Evolutionary conservation across 2,329 filamentous ascomycete genomes (phyloP), one percentile per base, ranked within the genome.

Genomic region (Calonectria hongkongensis): DNA sequence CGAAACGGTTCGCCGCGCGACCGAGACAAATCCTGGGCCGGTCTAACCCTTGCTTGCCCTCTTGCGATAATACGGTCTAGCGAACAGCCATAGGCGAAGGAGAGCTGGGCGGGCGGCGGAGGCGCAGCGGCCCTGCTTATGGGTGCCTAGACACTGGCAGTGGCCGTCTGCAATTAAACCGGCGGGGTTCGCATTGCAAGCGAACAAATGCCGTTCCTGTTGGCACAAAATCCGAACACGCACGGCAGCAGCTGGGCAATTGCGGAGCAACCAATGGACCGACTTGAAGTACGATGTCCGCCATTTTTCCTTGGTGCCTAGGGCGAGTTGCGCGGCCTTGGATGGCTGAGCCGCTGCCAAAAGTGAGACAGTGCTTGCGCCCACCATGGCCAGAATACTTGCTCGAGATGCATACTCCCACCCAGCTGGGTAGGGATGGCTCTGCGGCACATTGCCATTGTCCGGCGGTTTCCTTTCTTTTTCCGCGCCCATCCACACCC

Each of bases 291-390:
- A 41, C 58, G 39, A 47, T 45, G 36, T 7, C 50, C 27, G 13
- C 27, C 27, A 30, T 63, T 30, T 45, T 45, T 51, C 28, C 39
- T 47, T 41, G 60, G 25, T 70, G 62, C 62, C 64, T 56, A 21
- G 15, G 56, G 5, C 15, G 45, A 47, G 27, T 71, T 71, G 64
- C 69, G 69, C 69, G 69, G 65, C 69, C 69, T 54, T 30, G 47
- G 51, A 66, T 66, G 60, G 60, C 33, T 39, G 30, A 60, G 67
- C 51, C 21, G 21, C 27, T 39, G 48, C 68, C 68, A 58, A 51
- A 28, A 28, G 15, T 48, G 54, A 60, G 33, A 25, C 54, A 39
- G 36, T 39, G 41, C 65, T 54, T 47, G 60, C 47, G 15, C 41
- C 70, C 41, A 50, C 50, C 39, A 51, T 58, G 21, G 33, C 45